phyloP scores from a whole-genome alignment of 108 stramenopile species.

The Nitzschia putrida region DNA sequence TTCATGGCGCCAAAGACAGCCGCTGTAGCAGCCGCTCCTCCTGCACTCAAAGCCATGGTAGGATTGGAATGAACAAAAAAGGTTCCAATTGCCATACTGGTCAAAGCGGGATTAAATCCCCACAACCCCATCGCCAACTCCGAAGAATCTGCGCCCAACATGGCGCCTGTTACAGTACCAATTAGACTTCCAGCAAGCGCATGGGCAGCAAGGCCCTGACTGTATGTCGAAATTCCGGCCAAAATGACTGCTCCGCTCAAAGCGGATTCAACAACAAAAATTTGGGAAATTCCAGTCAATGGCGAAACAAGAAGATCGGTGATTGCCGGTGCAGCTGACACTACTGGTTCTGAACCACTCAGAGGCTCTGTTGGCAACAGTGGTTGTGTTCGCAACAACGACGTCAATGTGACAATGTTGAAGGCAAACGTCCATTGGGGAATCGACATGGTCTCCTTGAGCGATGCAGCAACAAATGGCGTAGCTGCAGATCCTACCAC shows the following conservation, averaged over 20 bases:
- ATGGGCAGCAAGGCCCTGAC: constrained; percentile 64
- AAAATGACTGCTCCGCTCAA: constrained; percentile 53
- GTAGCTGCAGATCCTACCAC: constrained; percentile 58
- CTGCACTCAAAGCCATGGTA: constrained; percentile 49
- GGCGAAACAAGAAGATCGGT: constrained; percentile 42
- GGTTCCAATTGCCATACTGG: constrained; percentile 75
- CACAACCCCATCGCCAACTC: constrained; percentile 67
- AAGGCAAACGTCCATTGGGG: constrained; percentile 86
- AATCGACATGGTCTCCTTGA: constrained; percentile 49
- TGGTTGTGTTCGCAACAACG: constrained; percentile 57
- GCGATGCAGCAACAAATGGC: constrained; percentile 56
- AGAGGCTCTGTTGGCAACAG: constrained; percentile 18
- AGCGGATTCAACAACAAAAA: constrained; percentile 75
- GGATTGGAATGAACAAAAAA: constrained; percentile 68
- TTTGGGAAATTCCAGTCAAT: constrained; percentile 76
- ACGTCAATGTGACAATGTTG: constrained; percentile 67
- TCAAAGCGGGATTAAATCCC: constrained; percentile 75
- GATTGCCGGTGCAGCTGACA: constrained; percentile 6
- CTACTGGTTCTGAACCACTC: constrained; percentile 12
- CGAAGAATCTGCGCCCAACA: constrained; percentile 34
- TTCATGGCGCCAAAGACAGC: constrained; percentile 73
- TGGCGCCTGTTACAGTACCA: constrained; percentile 55
- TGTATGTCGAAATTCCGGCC: constrained; percentile 46
- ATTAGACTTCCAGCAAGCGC: constrained; percentile 56
- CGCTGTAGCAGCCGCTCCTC: constrained; percentile 69